These are phyloP conservation scores for Populus deltoides DNA, from an alignment of 345 rosid species.

Conservation along the genomic window DNA sequence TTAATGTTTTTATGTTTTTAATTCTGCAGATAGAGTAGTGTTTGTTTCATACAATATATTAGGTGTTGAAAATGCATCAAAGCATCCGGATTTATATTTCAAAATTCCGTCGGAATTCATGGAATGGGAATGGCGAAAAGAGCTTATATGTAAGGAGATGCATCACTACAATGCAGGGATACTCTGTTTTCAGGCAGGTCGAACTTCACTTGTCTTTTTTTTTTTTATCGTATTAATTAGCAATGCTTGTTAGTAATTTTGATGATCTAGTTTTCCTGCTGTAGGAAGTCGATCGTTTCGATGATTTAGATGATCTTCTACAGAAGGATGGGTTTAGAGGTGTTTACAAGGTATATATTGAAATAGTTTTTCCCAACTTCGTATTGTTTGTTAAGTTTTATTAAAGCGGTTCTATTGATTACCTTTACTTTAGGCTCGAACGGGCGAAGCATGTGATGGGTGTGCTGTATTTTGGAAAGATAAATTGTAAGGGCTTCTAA, in stretches of 20 bases:
- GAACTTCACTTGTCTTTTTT: background rate
- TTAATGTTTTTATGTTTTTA: background rate
- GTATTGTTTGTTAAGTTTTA: background rate
- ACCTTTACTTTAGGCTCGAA: constrained; percentile 56
- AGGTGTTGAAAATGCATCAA: constrained; percentile 25
- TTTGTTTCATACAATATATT: constrained; percentile 29
- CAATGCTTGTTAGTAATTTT: background rate
- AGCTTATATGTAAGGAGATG: constrained; percentile 26
- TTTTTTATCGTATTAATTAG: background rate
- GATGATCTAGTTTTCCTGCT: background rate
- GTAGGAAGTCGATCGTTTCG: constrained; percentile 23
- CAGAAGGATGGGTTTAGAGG: constrained; percentile 63
- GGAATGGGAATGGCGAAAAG: constrained; percentile 29
- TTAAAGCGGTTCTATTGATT: constrained; percentile 14
- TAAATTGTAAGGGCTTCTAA: constrained; percentile 42
- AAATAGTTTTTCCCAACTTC: background rate
- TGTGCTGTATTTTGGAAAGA: constrained; percentile 88
- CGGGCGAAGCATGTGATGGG: constrained; percentile 82
- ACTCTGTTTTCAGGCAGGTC: constrained; percentile 32
- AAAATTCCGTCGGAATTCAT: constrained; percentile 21
- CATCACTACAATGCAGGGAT: constrained; percentile 27
- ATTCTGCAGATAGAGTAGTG: constrained; percentile 23
- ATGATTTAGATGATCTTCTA: constrained; percentile 43
- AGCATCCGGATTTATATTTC: constrained; percentile 28
- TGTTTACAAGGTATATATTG: constrained; percentile 57